Conservation (phyloP, 352 stramenopile species). For the Globisporangium carolinianum region DNA sequence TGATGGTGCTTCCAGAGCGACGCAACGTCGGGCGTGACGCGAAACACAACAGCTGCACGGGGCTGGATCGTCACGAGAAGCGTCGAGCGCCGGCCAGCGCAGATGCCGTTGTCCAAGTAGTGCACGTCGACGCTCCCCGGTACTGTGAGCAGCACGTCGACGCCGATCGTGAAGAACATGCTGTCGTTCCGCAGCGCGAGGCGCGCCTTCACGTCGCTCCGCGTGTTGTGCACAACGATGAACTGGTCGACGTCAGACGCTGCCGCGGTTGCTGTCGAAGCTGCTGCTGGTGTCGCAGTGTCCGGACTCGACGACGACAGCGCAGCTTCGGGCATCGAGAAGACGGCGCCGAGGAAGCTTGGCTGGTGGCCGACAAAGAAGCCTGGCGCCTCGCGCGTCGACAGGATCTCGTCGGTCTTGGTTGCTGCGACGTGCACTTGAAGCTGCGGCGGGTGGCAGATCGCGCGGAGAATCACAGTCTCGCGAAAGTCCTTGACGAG, state of each 20-base stretch:
- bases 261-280: slow-evolving; percentile 14
- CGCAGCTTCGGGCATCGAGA: slow-evolving; percentile 65
- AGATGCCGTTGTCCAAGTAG: slow-evolving; percentile 62
- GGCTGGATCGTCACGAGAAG: slow-evolving; percentile 68
- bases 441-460: slow-evolving; percentile 75
- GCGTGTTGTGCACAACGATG: slow-evolving; percentile 72
- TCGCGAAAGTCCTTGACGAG: slow-evolving; percentile 86
- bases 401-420: slow-evolving; percentile 25
- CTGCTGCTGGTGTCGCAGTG: slow-evolving; percentile 5
- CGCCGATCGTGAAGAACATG: slow-evolving; percentile 75
- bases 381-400: slow-evolving; percentile 13
- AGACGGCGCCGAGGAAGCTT: slow-evolving; percentile 78
- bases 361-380: slow-evolving; percentile 39
- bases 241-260: slow-evolving; percentile 51
- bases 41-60: slow-evolving; percentile 46
- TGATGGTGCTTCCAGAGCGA: slow-evolving; percentile 72
- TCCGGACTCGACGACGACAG: slow-evolving; percentile 40
- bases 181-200: slow-evolving; percentile 79
- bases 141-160: slow-evolving; percentile 38
- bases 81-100: slow-evolving; percentile 54
- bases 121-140: slow-evolving; percentile 42
- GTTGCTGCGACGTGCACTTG: slow-evolving; percentile 58
- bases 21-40: slow-evolving; percentile 58
- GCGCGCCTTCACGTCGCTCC: slow-evolving; percentile 50
- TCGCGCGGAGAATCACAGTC: slow-evolving; percentile 68